phyloP scores from a whole-genome alignment of 2,329 filamentous ascomycete genomes.

The Alternaria ethzedia region DNA sequence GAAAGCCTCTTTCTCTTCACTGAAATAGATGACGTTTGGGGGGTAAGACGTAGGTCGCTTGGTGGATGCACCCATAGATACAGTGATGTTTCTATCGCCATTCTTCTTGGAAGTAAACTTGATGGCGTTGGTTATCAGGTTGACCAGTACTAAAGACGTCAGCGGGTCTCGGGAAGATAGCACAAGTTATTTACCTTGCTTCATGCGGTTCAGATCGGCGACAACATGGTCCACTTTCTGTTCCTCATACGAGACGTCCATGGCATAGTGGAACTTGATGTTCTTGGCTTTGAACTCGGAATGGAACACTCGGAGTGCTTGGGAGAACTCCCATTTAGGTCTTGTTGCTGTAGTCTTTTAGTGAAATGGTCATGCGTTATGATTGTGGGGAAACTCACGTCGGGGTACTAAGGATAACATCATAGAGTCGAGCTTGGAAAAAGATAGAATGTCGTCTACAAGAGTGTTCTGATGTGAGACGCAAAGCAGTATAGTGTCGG shows the following conservation, averaged over 20 bases:
- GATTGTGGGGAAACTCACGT: constrained; percentile 21
- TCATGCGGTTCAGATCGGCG: constrained; percentile 47
- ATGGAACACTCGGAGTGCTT: constrained; percentile 49
- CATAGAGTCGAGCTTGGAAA: constrained; percentile 57
- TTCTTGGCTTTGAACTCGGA: constrained; percentile 49
- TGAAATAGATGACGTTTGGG: constrained; percentile 54
- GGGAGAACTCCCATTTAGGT: constrained; percentile 48
- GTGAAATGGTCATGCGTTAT: background rate
- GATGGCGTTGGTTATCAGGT: constrained; percentile 55
- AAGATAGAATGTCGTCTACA: constrained; percentile 56
- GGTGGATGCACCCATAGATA: constrained; percentile 50
- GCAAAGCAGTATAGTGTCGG: constrained; percentile 52
- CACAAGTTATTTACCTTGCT: constrained; percentile 32
- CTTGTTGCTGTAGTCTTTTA: constrained; percentile 30
- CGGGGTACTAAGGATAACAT: constrained; percentile 49
- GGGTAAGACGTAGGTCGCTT: constrained; percentile 51
- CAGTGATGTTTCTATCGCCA: constrained; percentile 47
- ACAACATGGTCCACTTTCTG: constrained; percentile 48
- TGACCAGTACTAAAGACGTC: constrained; percentile 46
- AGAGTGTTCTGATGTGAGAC: constrained; percentile 54
- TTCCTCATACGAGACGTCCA: constrained; percentile 51
- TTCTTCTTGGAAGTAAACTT: constrained; percentile 54
- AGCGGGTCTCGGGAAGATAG: background rate
- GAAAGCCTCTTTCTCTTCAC: constrained; percentile 42
- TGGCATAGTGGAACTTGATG: constrained; percentile 48